Base-by-base conservation (phyloP, 768 basidiomycete species). In the Xanthoconium purpureum region DNA sequence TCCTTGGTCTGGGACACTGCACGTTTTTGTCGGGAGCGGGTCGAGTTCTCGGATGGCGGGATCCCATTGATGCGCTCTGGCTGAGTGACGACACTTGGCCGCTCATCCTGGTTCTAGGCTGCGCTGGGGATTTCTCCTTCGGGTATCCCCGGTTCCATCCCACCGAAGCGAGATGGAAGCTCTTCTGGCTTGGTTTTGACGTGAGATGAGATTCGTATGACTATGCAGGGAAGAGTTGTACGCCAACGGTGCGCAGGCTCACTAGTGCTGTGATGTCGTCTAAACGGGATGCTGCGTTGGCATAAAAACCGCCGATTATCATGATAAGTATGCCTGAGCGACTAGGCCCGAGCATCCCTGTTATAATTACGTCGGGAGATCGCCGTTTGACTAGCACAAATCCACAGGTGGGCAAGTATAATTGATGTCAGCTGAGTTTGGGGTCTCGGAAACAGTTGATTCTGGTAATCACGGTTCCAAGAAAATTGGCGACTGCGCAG, bases 131-230 rank as follows among this genome's bases (percentile, higher is more conserved):
- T 39, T 58, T 30, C 54, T 55, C 39, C 33, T 20, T 39, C 58
- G 65, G 65, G 18, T 17, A 47, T 64, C 50, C 39, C 64, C 57
- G 61, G 57, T 59, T 56, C 52, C 54, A 52, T 51, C 33, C 38
- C 38, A 53, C 36, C 15, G 57, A 54, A 50, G 35, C 46, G 48
- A 58, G 40, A 6, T 39, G 38, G 39, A 52, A 50, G 35, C 40
- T 62, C 61, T 60, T 12, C 32, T 24, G 14, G 18, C 29, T 50
- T 39, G 44, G 30, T n/a, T 29, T 11, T 11, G 32, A 6, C 11
- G 32, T 11, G 32, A 33, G 32, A 11, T 33, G 55, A 35, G 56
- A 36, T 57, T 28, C 20, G 24, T 37, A 44, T 38, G 40, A n/a
- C 20, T 35, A 11, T 12, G 7, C 12, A n/a, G 7, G 44, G n/a